A percentile compares a stretch with the other conserved stretches of the same genome.
Conservation (phyloP, 2,329 filamentous ascomycete species). For the Calonectria honghensis region DNA sequence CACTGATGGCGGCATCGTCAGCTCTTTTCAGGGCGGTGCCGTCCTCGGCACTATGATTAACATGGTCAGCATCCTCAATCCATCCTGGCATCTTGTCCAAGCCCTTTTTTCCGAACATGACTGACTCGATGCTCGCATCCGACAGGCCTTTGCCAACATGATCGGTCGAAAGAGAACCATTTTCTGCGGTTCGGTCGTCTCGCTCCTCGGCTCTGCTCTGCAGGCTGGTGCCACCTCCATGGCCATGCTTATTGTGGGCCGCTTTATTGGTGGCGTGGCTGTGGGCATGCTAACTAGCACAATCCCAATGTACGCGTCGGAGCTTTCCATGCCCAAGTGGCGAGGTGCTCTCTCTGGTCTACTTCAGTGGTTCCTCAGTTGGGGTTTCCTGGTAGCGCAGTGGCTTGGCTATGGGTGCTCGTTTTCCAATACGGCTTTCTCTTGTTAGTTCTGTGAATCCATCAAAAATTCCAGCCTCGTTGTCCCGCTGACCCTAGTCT, state of each 20-base stretch:
- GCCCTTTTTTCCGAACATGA: not conserved
- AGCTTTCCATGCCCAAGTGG: conserved; percentile 62
- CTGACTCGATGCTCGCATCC: not conserved
- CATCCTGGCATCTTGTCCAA: not conserved
- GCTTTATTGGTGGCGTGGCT: conserved; percentile 69
- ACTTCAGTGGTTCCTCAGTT: conserved; percentile 67
- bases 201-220: conserved; percentile 56
- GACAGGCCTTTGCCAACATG: conserved; percentile 54
- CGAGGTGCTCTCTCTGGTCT: conserved; percentile 63
- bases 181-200: conserved; percentile 56
- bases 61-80: conserved; percentile 46
- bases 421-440: conserved; percentile 52
- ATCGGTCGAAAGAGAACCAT: conserved; percentile 57
- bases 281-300: conserved; percentile 69
- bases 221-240: conserved; percentile 58
- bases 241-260: conserved; percentile 68
- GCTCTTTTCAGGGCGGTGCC: conserved; percentile 54
- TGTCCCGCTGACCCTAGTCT: conserved; percentile 9
- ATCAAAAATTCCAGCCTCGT: not conserved
- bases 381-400: conserved; percentile 64
- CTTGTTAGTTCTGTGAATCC: conserved; percentile 48
- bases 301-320: conserved; percentile 68
- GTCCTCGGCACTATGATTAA: conserved; percentile 55
- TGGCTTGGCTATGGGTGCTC: conserved; percentile 60
- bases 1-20: conserved; percentile 52